Evolutionary conservation across 2,329 filamentous ascomycete genomes (phyloP), one percentile per base, ranked within the genome.

Genomic region (Fusarium robinianum): DNA sequence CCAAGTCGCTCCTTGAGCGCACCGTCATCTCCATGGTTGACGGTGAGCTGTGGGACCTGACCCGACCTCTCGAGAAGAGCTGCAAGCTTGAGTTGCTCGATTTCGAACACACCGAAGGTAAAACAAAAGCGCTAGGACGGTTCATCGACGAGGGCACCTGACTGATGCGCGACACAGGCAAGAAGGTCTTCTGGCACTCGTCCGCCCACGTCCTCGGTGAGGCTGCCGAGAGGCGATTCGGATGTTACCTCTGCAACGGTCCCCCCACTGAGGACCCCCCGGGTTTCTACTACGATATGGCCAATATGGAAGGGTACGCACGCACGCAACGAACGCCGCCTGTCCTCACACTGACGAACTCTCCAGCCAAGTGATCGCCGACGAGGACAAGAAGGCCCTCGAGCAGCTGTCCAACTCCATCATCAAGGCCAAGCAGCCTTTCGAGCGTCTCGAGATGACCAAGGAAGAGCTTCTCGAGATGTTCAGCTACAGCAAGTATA

Each of bases 241-340:
- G 90, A 48, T 96, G 92, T 72, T 85, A 88, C 61, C 81, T 96
- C 31, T 96, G 90, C 69, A 95, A 96, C 66, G 94, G 94, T 16
- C 94, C 94, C 22, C 94, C 90, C 8, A 90, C 92, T 30, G 83
- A 90, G 39, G 86, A 91, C 68, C 68, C 68, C 6, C 67, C 68
- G 10, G 92, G 90, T 25, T 96, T 96, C 77, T 96, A 96, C 78
- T 97, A 96, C 71, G 90, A 97, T 72, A 96, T 97, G 91, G 87
- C 87, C 35, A 71, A 71, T 46, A 71, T 70, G 68, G 66, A 67
- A 31, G 67, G 63, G 67, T 70, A 61, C 34, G 60, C 35, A 15
- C 8, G 2, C n/a, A 10, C 12, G 15, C 10, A 6, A 2, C 27
- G 9, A 8, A 8, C 7, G 9, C 12, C 2, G 29, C 10, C 8